Base-by-base conservation (phyloP, 805 yeast genomes). In the Saturnispora diversa region DNA sequence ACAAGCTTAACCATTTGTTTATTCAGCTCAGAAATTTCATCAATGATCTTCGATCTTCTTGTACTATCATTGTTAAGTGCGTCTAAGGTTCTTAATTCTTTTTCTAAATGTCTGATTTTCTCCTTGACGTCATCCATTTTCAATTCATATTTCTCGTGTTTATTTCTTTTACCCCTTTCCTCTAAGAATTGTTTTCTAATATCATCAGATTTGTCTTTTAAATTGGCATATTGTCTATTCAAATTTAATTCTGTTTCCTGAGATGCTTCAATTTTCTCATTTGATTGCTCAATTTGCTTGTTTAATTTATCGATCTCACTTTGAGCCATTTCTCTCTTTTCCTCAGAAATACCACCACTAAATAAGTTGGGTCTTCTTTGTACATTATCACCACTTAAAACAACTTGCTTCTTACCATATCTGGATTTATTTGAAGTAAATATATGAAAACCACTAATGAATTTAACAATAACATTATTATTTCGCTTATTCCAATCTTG, bases 301-400 rank as follows among this genome's bases (percentile, higher is more conserved):
- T 43, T 43, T 13, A 42, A 35, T 8, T 38, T 38, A 4, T 37
- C 21, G 15, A 58, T 54, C n/a, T 37, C 34, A 6, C 28, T 20
- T n/a, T 47, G 45, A 31, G 52, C 51, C 4, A 42, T 40, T 5
- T 6, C 3, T 35, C 49, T 53, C 27, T 50, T 52, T 23, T 58
- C 64, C 11, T 51, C 54, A 1, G 65, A 51, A 20, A 62, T 43
- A 5, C 66, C 63, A 27, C 51, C 51, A 11, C 49, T 39, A 20
- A 56, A 65, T 55, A 58, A 68, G 68, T 55, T 72, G 64, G 3
- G 69, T 60, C 52, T 77, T 83, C 45, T 61, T 66, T 3, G 64
- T 56, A 21, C 94, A 94, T 59, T 81, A 85, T n/a, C 54, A 58
- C 2, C 95, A 86, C 45, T 65, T 64, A 69, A 67, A 54, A 71